Base-by-base conservation (phyloP, 1,139 yeast species). In the Yamadazyma blattariae region DNA sequence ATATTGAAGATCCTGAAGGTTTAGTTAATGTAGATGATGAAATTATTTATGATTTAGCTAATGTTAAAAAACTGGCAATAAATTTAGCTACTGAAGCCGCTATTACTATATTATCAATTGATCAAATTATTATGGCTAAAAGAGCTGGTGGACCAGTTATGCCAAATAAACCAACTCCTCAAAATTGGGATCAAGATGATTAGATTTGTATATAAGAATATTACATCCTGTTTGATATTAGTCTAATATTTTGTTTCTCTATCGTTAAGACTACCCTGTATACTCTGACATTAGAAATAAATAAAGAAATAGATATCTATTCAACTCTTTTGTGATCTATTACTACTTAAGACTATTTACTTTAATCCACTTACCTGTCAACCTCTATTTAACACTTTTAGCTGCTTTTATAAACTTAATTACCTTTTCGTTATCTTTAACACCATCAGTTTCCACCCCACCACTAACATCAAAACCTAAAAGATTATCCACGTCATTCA, bases 31-130 rank as follows among this genome's bases (percentile, higher is more conserved):
- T 90, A 35, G 71, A 72, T 35, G 76, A 72, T 25, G 77, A 74
- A 32, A 83, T 83, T 5, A 82, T 92, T 38, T 85, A 72, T 54
- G 98, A 92, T 59, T 74, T 92, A 45, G 74, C 84, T 41, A 72
- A 87, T 11, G 77, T 92, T 26, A 92, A 92, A 71, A 77, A 74
- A 52, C 83, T 87, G 42, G 98, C 97, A 34, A 84, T 92, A 49
- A 79, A 82, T 49, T 82, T 92, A 47, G 98, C 98, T 11, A 90
- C 96, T 5, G 97, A 92, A 48, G 97, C 97, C 32, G 95, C 96
- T 16, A 77, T 76, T 48, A 92, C 98, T 3, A 87, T 92, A 36
- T 73, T 92, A 45, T 82, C 95, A 17, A 90, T 89, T 31, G 96
- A 87, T 60, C 95, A 85, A 67, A 87, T 87, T 53, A 86, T 86